phyloP scores from a whole-genome alignment of 2,329 filamentous ascomycete species.

The Cordyceps javanica region DNA sequence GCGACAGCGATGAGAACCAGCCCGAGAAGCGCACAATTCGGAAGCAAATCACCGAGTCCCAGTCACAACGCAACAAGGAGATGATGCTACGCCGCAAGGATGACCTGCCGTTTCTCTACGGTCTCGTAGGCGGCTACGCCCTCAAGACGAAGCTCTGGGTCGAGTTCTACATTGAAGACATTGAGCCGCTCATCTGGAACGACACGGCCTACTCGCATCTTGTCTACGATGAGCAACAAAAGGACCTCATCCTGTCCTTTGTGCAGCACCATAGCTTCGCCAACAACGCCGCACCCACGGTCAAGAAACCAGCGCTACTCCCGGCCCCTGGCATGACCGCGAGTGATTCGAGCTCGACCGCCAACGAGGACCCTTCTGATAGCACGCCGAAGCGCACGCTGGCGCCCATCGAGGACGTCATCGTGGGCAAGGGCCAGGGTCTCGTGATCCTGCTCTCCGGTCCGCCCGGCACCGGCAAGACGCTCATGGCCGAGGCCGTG shows the following conservation, averaged over 20 bases:
- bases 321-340: too few species aligned
- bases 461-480: constrained; percentile 42
- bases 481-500: constrained; percentile 37
- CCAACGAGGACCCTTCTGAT: constrained; percentile 6
- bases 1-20: constrained; percentile 12
- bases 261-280: constrained; percentile 35
- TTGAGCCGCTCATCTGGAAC: constrained; percentile 38
- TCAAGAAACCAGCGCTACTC: not conserved
- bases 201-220: constrained; percentile 38
- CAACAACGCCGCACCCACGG: constrained; percentile 13
- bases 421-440: constrained; percentile 37
- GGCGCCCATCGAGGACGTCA: constrained; percentile 32
- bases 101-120: constrained; percentile 36
- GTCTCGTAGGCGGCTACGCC: constrained; percentile 37
- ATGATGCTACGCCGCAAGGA: constrained; percentile 32
- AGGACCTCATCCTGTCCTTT: constrained; percentile 41
- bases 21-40: constrained; percentile 7
- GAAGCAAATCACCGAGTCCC: constrained; percentile 26
- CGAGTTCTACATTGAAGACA: constrained; percentile 35
- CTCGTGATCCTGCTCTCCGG: constrained; percentile 41
- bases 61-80: constrained; percentile 32
- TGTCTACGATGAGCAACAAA: constrained; percentile 41
- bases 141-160: constrained; percentile 41
- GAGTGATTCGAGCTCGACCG: constrained; percentile 27
- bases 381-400: constrained; percentile 9